Conservation (phyloP, 2,329 filamentous ascomycete genomes). For the Aureobasidium uvarum region DNA sequence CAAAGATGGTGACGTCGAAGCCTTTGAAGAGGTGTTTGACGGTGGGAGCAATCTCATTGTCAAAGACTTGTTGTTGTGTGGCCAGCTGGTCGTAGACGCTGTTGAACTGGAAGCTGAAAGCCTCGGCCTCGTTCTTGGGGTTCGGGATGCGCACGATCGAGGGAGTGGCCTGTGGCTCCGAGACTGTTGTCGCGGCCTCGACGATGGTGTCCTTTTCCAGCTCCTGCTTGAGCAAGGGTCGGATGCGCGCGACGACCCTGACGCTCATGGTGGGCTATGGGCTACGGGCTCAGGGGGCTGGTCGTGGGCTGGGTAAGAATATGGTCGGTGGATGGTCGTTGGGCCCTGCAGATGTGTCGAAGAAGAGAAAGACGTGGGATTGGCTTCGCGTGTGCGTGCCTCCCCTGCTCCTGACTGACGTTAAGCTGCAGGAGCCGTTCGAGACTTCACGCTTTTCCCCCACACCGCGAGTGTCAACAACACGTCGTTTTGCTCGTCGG, state of each 20-base stretch:
- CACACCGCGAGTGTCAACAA: constrained; percentile 2
- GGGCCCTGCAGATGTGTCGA: constrained; percentile 2
- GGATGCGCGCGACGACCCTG: constrained; percentile 84
- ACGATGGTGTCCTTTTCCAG: constrained; percentile 86
- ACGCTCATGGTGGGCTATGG: constrained; percentile 53
- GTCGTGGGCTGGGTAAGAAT: background rate
- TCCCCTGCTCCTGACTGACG: constrained; percentile 11
- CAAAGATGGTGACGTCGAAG: constrained; percentile 84
- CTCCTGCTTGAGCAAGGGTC: constrained; percentile 83
- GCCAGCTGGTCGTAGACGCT: constrained; percentile 79
- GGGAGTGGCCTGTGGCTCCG: constrained; percentile 47
- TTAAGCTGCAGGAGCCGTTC: constrained; percentile 13
- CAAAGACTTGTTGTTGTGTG: constrained; percentile 83
- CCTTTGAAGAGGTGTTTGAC: constrained; percentile 90
- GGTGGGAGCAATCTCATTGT: constrained; percentile 84
- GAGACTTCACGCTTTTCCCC: constrained; percentile 16
- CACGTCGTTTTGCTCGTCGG: constrained; percentile 8
- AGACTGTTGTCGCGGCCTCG: constrained; percentile 52
- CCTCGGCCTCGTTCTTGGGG: constrained; percentile 86
- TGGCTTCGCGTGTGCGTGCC: constrained; percentile 10
- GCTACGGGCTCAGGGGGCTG: background rate
- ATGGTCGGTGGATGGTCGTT: background rate
- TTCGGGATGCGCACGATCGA: constrained; percentile 84
- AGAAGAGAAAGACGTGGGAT: background rate
- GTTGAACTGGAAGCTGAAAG: constrained; percentile 94